Base-by-base conservation (phyloP, 768 basidiomycete genomes). In the Tricholoma hemisulphureum region DNA sequence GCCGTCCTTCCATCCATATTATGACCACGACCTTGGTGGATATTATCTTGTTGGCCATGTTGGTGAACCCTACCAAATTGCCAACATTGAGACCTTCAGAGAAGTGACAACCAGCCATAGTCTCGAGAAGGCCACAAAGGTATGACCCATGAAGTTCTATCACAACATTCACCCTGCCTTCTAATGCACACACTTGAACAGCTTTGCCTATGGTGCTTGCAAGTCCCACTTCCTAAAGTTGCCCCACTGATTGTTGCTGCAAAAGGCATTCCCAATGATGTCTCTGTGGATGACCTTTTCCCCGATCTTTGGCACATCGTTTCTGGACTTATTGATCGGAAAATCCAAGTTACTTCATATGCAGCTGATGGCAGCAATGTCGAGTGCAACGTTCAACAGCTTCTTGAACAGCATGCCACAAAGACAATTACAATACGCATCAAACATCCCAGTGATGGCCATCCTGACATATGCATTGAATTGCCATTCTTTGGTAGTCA, bases 171-270 rank as follows among this genome's bases (percentile, higher is more conserved):
- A 3, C 29, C 13, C 18, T 20, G 32, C 16, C 14, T 18, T 55
- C 24, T 39, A 14, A 41, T 14, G 6, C 20, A 16, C 14, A n/a
- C 34, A 5, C 20, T 71, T 13, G 18, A 41, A n/a, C 39, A 72
- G 64, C 56, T 74, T 37, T 64, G 72, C 0, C 59, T 75, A 0
- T 77, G 69, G 71, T 63, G 56, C 21, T 35, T 76, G 7, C 62
- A 63, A 24, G 61, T 76, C 2, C 73, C 74, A 9, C 53, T 72
- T 1, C 71, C 75, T 0, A 65, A 68, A 4, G 62, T 76, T 0
- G 58, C 73, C 0, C 68, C 77, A 0, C 62, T 77, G 9, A 65
- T 76, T 20, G 43, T 76, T 10, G 71, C 74, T 0, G 70, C 68
- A 0, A 54, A 67, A 1, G 58, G 71, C 0, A 72, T 76, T 34